Evolutionary conservation across 2,329 filamentous ascomycete species (phyloP).

Genomic region (Ophioceras dolichostomum): DNA sequence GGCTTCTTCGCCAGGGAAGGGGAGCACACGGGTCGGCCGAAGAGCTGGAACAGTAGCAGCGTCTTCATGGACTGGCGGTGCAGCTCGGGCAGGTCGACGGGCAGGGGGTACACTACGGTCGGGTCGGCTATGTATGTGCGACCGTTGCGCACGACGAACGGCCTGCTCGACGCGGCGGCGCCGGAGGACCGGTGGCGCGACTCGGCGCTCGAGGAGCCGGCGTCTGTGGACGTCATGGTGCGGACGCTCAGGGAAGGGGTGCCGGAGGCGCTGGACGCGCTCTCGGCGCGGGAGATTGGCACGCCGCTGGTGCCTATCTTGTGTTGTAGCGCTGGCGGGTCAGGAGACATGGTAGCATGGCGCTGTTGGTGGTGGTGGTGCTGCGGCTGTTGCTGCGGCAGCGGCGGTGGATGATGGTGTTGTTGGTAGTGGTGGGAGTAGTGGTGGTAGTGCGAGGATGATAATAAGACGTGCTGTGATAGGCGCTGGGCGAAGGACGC

Average conservation of each 20-base stretch:
- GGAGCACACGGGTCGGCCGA: conserved; percentile 68
- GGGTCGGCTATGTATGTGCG: conserved; percentile 72
- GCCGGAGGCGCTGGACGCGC: conserved; percentile 32
- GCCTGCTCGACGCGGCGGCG: conserved; percentile 22
- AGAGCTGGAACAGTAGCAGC: conserved; percentile 67
- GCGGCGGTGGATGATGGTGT: not conserved
- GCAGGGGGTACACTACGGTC: conserved; percentile 66
- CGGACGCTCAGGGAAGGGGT: conserved; percentile 27
- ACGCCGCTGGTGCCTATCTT: conserved; percentile 8
- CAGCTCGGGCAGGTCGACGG: conserved; percentile 75
- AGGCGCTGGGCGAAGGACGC: not conserved
- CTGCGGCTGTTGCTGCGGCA: not conserved
- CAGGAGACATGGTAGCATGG: conserved; percentile 23
- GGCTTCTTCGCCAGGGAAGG: conserved; percentile 52
- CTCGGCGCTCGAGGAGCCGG: conserved; percentile 28
- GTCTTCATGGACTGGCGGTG: conserved; percentile 81
- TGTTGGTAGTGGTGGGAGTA: not conserved
- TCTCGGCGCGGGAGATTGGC: conserved; percentile 25
- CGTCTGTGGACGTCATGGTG: conserved; percentile 37
- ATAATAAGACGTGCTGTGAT: conserved; percentile 1
- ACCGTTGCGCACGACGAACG: conserved; percentile 63
- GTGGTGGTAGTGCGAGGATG: too few species aligned
- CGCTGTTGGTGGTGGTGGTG: conserved; percentile 11
- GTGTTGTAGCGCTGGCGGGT: conserved; percentile 8
- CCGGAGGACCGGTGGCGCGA: conserved; percentile 4